Base-by-base conservation (phyloP, 129 eudicot genomes). In the Mikania micrantha region DNA sequence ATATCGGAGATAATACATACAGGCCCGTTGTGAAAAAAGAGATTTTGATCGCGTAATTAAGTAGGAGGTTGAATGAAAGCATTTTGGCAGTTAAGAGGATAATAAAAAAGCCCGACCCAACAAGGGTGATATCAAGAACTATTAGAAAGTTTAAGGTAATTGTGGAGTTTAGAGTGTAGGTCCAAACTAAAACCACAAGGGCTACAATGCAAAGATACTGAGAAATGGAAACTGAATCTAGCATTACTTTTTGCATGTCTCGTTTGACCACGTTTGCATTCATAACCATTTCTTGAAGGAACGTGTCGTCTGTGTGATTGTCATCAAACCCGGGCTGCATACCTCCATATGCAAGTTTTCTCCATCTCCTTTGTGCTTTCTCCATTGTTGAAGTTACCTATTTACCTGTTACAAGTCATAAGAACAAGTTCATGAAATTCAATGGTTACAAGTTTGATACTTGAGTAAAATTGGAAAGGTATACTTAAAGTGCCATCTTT, bases 301-400 rank as follows among this genome's bases (percentile, higher is more conserved):
- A 93, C 27, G 99, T 82, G 25, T 86, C 95, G 12, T 89, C 99
- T 0, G 91, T 89, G 66, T 93, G 87, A 67, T 93, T 93, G 72
- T 93, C 98, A 19, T 89, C 96, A 19, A 67, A 93, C 15, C 96
- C 98, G 0, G 90, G 96, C 59, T 93, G 96, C 98, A 86, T 93
- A 15, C 98, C 98, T 53, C 98, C 96, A 67, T 93, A 93, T 4
- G 96, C 98, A 49, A 93, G 93, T 84, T 93, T 93, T 62, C 88
- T 88, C 98, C 98, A 93, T 81, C 77, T 88, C 60, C 71, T 78
- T 71, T 56, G 71, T 52, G 78, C 61, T 40, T 34, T 63, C 69
- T 86, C 85, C 88, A 83, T 84, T 48, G 35, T 11, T 7, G 12
- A 4, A 10, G 10, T 22, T 27, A 27, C 62, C 62, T 56, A 56